These are phyloP conservation scores for Lasiodiplodia citricola DNA, from an alignment of 2,329 filamentous ascomycete species.

Conservation along the genomic window DNA sequence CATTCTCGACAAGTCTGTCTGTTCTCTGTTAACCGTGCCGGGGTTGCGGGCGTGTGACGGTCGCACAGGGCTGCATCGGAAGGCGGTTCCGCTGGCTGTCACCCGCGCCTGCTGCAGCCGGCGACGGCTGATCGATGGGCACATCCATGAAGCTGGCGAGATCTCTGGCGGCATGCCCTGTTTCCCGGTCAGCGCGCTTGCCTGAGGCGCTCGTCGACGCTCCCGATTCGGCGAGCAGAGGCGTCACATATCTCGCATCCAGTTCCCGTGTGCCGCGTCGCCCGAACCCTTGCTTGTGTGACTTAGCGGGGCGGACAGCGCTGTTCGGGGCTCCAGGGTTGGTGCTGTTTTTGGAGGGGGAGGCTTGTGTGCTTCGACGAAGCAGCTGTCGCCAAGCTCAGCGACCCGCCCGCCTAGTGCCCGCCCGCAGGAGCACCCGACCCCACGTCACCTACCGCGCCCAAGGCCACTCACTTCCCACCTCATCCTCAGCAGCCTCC, in stretches of 20 bases:
- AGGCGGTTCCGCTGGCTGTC: slow-evolving; percentile 17
- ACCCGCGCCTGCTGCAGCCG: slow-evolving; percentile 21
- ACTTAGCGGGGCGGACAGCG: slow-evolving; percentile 28
- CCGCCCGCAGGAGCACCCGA: slow-evolving; percentile 19
- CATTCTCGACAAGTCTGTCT: slow-evolving; percentile 23
- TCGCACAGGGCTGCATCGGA: slow-evolving; percentile 27
- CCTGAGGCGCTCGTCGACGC: neutral
- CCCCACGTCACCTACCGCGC: slow-evolving; percentile 22
- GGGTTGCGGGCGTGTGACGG: slow-evolving; percentile 9
- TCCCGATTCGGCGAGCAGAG: slow-evolving; percentile 6
- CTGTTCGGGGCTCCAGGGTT: neutral
- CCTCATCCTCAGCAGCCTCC: slow-evolving; percentile 11
- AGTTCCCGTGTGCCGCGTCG: slow-evolving; percentile 28
- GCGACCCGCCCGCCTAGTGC: slow-evolving; percentile 15
- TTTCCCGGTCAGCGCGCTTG: slow-evolving; percentile 21
- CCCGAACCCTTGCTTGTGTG: slow-evolving; percentile 43
- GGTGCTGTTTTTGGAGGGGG: slow-evolving; percentile 10
- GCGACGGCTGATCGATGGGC: slow-evolving; percentile 9
- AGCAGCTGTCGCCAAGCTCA: slow-evolving; percentile 2
- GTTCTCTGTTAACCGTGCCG: slow-evolving; percentile 14
- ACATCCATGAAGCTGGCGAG: slow-evolving; percentile 18
- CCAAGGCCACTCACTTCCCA: slow-evolving; percentile 2
- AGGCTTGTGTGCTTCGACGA: neutral
- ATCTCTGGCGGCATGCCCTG: slow-evolving; percentile 15
- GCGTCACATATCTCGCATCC: slow-evolving; percentile 22